These are phyloP conservation scores for Pilaira anomala DNA, from an alignment of 192 early-diverging fungal genomes.

Conservation along the genomic window DNA sequence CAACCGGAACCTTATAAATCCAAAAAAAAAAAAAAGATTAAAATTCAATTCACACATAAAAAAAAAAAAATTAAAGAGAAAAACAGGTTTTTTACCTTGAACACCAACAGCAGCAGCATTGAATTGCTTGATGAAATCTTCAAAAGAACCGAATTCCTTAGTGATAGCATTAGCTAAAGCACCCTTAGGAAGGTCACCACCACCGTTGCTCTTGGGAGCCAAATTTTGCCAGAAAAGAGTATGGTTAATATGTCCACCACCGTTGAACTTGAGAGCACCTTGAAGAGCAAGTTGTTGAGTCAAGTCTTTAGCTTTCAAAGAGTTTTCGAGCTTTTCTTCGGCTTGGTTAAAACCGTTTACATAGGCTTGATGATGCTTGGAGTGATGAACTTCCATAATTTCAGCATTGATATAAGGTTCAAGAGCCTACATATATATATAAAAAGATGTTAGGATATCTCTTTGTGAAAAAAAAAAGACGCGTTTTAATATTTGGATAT, in stretches of 20 bases:
- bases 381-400: conserved; percentile 93
- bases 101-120: conserved; percentile 78
- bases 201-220: conserved; percentile 73
- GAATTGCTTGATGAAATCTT: conserved; percentile 74
- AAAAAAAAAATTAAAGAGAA: not conserved
- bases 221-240: conserved; percentile 95
- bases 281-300: conserved; percentile 74
- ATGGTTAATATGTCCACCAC: conserved; percentile 90
- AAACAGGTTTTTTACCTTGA: conserved; percentile 50
- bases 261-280: conserved; percentile 86
- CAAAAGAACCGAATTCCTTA: conserved; percentile 79
- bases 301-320: conserved; percentile 68
- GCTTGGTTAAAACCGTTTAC: conserved; percentile 84
- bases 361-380: conserved; percentile 94
- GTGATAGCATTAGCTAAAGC: conserved; percentile 72
- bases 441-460: not conserved
- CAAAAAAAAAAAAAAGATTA: not conserved
- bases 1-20: conserved; percentile 70
- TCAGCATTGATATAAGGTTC: conserved; percentile 92
- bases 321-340: conserved; percentile 84
- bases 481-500: not conserved
- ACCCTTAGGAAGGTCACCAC: conserved; percentile 72
- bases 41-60: conserved; percentile 10
- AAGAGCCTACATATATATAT: conserved; percentile 61
- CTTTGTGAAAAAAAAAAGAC: conserved; percentile 1